Conservation (phyloP, 805 yeast genomes). For the Pichia insulana region DNA sequence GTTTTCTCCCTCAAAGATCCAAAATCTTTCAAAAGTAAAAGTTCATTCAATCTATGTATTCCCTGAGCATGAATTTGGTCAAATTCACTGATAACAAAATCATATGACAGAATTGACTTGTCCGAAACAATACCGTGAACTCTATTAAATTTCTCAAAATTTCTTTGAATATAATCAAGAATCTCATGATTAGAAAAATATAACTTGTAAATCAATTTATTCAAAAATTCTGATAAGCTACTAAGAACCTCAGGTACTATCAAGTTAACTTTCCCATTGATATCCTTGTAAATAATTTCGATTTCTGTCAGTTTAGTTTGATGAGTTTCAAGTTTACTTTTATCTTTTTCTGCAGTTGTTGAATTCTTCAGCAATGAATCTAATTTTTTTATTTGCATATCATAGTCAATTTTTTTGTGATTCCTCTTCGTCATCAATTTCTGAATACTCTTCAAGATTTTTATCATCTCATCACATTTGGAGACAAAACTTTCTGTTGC, state of each 20-base stretch:
- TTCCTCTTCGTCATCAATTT: constrained; percentile 37
- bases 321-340: constrained; percentile 25
- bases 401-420: constrained; percentile 35
- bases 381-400: constrained; percentile 30
- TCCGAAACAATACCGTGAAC: constrained; percentile 26
- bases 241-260: constrained; percentile 39
- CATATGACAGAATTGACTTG: constrained; percentile 18
- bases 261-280: constrained; percentile 33
- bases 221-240: constrained; percentile 41
- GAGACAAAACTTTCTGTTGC: constrained; percentile 25
- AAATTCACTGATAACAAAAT: constrained; percentile 33
- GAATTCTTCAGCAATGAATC: constrained; percentile 28
- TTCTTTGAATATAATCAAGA: constrained; percentile 25
- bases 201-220: constrained; percentile 31
- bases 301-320: constrained; percentile 27
- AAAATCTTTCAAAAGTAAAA: constrained; percentile 31
- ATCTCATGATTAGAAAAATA: constrained; percentile 33
- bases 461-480: constrained; percentile 33
- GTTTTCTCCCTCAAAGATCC: constrained; percentile 29
- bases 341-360: constrained; percentile 30
- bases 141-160: constrained; percentile 22
- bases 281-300: constrained; percentile 25
- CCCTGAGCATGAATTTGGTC: constrained; percentile 28
- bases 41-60: constrained; percentile 31
- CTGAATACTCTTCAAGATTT: constrained; percentile 28